Base-by-base conservation (phyloP, 129 eudicot species). In the Centaurea solstitialis region DNA sequence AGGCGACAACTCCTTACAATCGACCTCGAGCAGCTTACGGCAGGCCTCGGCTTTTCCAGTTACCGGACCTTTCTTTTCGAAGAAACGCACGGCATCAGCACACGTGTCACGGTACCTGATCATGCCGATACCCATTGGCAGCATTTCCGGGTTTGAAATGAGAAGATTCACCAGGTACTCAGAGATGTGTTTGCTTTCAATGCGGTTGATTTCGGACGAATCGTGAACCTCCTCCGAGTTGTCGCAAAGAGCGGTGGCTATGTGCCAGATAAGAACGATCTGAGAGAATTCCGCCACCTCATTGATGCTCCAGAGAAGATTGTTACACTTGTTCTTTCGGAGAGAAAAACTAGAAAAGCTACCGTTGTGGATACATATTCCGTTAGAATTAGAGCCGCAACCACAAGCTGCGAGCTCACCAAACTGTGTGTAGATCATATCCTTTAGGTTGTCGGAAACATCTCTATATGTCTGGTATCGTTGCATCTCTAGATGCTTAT, bases 191-290 rank as follows among this genome's bases (percentile, higher is more conserved):
- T 82, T 86, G 80, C 92, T 88, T 85, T 77, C 84, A 0, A 3
- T 81, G 11, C 76, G 66, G 23, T 68, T 53, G 40, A 76, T 6
- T 20, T 57, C 18, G 8, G n/a, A 40, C 45, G 40, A 69, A 69
- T 81, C 72, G 9, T n/a, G 81, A 35, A 11, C 15, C 15, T 87
- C 90, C 24, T 87, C 90, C 24, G 77, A 65, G 62, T 82, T 76
- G 62, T 86, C 85, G 80, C 96, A 91, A 70, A 91, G 82, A 59
- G 86, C 85, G 5, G 91, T 90, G 8, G 95, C 92, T 66, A 90
- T 86, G 87, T 90, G 95, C 95, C 90, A 90, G 28, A 86, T 76
- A 70, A 90, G 92, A 70, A 88, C 79, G 75, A 87, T 86, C 50
- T 88, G 90, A 68, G 88, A 87, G 22, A 90, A 90, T 62, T 86